Percentiles rank a stretch among this genome's conserved stretches.
These are phyloP conservation scores for Rutstroemia sp. DNA, from an alignment of 2,329 filamentous ascomycete genomes.

Conservation along the genomic window DNA sequence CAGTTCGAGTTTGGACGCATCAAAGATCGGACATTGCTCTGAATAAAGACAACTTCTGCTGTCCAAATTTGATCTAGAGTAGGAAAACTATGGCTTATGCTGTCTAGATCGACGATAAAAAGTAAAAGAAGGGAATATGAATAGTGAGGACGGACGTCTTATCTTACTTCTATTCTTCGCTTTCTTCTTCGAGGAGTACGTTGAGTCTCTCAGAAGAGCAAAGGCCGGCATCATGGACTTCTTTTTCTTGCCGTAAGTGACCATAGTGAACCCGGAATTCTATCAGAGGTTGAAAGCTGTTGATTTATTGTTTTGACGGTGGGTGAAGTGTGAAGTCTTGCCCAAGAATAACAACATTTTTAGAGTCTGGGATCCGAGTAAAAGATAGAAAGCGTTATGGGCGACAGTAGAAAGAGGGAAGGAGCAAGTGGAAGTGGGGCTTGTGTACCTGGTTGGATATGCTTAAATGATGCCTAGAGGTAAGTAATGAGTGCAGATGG, in stretches of 20 bases:
- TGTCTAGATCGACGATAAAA: not conserved
- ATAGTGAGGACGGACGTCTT: not conserved
- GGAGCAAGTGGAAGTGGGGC: no score
- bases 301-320: not conserved
- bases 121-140: not conserved
- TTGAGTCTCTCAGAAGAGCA: conserved; percentile 13
- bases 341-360: no score
- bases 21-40: no score
- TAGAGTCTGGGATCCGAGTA: no score
- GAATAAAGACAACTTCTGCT: not conserved
- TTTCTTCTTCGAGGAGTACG: conserved; percentile 5
- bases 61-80: not conserved
- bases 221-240: conserved; percentile 18
- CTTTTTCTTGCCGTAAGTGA: conserved; percentile 21
- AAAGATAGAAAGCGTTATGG: no score
- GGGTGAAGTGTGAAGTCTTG: no score
- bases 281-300: not conserved
- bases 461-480: no score
- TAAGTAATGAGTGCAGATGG: no score
- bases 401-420: no score
- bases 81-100: not conserved
- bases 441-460: no score
- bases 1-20: not conserved
- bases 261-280: conserved; percentile 6
- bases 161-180: not conserved